Base-by-base conservation (phyloP, 345 rosid genomes). In the Eucalyptus marginata region DNA sequence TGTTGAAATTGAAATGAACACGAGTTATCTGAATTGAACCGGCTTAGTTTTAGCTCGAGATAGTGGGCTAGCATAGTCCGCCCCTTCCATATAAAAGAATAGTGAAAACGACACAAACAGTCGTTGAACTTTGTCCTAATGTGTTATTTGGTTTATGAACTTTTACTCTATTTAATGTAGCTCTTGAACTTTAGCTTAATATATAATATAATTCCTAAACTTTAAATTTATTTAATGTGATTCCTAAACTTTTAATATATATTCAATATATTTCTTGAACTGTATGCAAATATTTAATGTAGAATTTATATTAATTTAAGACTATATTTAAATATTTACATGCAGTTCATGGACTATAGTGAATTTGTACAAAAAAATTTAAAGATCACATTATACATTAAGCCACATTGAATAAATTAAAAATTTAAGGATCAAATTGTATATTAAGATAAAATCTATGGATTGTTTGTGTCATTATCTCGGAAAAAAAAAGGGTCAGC, bases 381-480 rank as follows among this genome's bases (percentile, higher is more conserved):
- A 59, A 0, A 0, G 6, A 27, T 0, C n/a, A 59, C 0, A 59
- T 27, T 59, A 5, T 1, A 40, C 40, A 4, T 40, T 40, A 40
- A 40, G 40, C 40, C n/a, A 59, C 0, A 12, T 27, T 59, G 3
- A 59, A 59, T 1, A 25, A 25, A 59, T 59, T 2, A 27, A 59
- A 27, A 59, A 1, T 27, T 5, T 0, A 5, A 11, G 2, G 44
- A 0, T 12, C 7, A 1, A 59, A 1, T 59, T 25, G 0, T 15
- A 59, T 4, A 25, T 58, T 59, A 0, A 5, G 0, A 0, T 0
- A 59, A 59, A 25, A 1, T 25, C 0, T 0, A 9, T 5, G 3
- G 1, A 24, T 0, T 0, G 0, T 25, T 11, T 59, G 0, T 59
- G 4, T 59, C 16, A 25, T 59, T 0, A 25, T 59, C 66, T 15